These are phyloP conservation scores for Polygonum maritimum DNA, from an alignment of 148 eudicot genomes.

Conservation along the genomic window DNA sequence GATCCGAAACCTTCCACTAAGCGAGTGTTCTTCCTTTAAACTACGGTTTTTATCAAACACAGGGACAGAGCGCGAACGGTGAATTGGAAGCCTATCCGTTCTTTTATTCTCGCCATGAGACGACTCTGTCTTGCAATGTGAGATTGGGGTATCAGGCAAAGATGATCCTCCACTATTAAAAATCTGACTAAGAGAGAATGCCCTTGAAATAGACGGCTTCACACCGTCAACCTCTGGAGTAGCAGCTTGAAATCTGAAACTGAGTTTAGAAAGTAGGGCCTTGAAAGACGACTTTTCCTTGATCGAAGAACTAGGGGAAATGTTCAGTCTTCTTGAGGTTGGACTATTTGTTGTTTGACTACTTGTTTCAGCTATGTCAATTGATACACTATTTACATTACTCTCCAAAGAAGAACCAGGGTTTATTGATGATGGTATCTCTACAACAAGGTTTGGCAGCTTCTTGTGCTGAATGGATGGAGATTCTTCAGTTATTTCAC, in stretches of 20 bases:
- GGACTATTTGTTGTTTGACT: background rate
- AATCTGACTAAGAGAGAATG: conserved; percentile 54
- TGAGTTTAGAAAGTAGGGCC: background rate
- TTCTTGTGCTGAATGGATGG: background rate
- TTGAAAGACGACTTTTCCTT: background rate
- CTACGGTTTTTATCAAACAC: conserved; percentile 57
- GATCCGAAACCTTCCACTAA: conserved; percentile 56
- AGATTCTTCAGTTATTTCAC: conserved; percentile 1
- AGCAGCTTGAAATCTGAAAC: conserved; percentile 4
- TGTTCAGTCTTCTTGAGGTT: background rate
- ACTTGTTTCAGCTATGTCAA: background rate
- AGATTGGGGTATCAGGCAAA: conserved; percentile 59
- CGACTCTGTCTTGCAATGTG: conserved; percentile 83
- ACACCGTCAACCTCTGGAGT: conserved; percentile 35
- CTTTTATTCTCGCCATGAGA: conserved; percentile 62
- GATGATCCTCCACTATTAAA: conserved; percentile 67
- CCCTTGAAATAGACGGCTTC: conserved; percentile 27
- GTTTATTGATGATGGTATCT: background rate
- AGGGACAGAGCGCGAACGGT: conserved; percentile 84
- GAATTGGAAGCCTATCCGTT: conserved; percentile 30
- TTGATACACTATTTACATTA: background rate
- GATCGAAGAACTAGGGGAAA: background rate
- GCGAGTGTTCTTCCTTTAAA: conserved; percentile 30
- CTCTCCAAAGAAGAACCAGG: background rate
- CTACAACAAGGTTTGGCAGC: background rate